phyloP scores from a whole-genome alignment of 345 rosid genomes.

The Crucihimalaya himalaica region DNA sequence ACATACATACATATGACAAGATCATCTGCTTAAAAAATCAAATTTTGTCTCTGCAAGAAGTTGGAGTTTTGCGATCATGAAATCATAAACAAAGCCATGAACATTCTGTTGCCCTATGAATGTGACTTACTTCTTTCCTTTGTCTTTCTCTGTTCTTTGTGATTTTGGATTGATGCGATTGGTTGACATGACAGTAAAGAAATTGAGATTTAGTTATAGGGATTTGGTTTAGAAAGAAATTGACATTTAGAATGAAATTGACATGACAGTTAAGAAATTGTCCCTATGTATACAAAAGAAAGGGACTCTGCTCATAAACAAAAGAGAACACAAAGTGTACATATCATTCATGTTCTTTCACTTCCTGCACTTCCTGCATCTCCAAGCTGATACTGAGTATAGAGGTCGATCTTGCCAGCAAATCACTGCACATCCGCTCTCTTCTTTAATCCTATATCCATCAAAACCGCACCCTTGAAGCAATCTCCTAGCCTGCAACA shows the following conservation, averaged over 20 bases:
- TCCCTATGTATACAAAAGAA: constrained; percentile 32
- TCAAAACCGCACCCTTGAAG: too few species aligned
- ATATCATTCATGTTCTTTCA: constrained; percentile 37
- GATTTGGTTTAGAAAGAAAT: constrained; percentile 9
- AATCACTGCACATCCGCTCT: too few species aligned
- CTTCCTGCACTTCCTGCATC: constrained; percentile 76
- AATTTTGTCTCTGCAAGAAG: constrained; percentile 4
- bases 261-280: too few species aligned
- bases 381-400: constrained; percentile 91
- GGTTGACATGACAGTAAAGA: not conserved
- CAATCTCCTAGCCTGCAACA: too few species aligned
- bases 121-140: not conserved
- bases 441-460: too few species aligned
- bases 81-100: too few species aligned
- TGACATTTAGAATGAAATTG: too few species aligned
- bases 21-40: not conserved
- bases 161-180: not conserved
- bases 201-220: not conserved
- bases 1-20: not conserved
- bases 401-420: too few species aligned
- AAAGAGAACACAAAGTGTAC: constrained; percentile 20
- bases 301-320: constrained; percentile 29
- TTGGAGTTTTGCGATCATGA: constrained; percentile 1
- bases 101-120: not conserved
- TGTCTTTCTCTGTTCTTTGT: not conserved